Percentiles rank a stretch among this genome's conserved stretches.
Evolutionary conservation across 1,139 yeast species (phyloP).

Genomic region (Hyphopichia pseudoburtonii): DNA sequence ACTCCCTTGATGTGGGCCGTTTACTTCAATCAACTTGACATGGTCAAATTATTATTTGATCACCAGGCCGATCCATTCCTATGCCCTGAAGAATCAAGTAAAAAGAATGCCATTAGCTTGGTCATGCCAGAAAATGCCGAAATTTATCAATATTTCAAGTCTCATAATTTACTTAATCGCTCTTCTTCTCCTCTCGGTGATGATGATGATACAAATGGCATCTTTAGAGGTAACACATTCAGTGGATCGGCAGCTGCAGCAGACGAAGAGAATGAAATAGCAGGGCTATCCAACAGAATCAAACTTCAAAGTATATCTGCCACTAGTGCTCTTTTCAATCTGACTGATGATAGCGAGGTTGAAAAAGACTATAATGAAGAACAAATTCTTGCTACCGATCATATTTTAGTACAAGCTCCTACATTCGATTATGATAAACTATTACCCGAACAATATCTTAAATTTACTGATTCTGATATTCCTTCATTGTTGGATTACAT

Average conservation of each 20-base stretch:
- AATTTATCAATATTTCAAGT: conserved; percentile 37
- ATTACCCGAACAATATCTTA: conserved; percentile 48
- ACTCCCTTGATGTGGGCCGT: conserved; percentile 55
- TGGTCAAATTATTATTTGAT: conserved; percentile 34
- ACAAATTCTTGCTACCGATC: conserved; percentile 28
- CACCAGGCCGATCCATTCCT: conserved; percentile 44
- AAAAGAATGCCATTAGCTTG: conserved; percentile 33
- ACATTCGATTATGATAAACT: conserved; percentile 50
- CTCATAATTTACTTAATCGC: conserved; percentile 41
- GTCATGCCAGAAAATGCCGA: conserved; percentile 31
- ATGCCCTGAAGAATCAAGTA: conserved; percentile 21
- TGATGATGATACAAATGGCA: conserved; percentile 9
- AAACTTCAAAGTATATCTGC: conserved; percentile 50
- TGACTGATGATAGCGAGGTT: conserved; percentile 20
- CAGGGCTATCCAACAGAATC: conserved; percentile 43
- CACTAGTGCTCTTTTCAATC: conserved; percentile 17
- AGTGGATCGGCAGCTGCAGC: conserved; percentile 25
- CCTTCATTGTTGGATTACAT: conserved; percentile 59
- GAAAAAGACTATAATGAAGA: conserved; percentile 30
- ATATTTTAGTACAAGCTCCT: conserved; percentile 25
- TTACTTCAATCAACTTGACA: conserved; percentile 35
- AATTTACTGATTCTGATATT: conserved; percentile 67
- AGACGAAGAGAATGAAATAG: conserved; percentile 36
- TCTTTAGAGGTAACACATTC: conserved; percentile 17
- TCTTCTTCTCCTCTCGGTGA: conserved; percentile 14